phyloP scores from a whole-genome alignment of 768 basidiomycete species.

The Asterophora lycoperdoides region DNA sequence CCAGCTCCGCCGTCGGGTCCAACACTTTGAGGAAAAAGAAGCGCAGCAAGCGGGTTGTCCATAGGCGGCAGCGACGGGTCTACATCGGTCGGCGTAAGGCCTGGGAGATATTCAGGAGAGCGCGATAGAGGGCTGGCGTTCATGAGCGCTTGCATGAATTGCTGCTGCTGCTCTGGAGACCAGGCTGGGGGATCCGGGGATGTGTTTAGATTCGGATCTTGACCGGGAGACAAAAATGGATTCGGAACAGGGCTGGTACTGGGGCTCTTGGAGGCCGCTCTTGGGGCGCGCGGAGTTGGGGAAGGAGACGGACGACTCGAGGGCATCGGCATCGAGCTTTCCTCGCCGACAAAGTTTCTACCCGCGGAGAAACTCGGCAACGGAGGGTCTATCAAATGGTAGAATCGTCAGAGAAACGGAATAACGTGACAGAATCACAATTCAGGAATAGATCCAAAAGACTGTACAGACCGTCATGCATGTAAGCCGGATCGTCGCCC shows the following conservation, averaged over 20 bases:
- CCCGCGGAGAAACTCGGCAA: conserved; percentile 29
- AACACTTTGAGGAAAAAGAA: conserved; percentile 30
- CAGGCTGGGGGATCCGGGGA: conserved; percentile 53
- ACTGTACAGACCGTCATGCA: conserved; percentile 42
- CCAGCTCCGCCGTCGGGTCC: no score
- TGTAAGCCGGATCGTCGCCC: conserved; percentile 60
- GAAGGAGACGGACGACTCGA: conserved; percentile 26
- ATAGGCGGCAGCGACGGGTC: conserved; percentile 28
- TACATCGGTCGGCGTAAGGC: conserved; percentile 14
- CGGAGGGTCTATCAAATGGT: conserved; percentile 33
- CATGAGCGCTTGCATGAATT: conserved; percentile 66
- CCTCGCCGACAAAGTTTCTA: conserved; percentile 43
- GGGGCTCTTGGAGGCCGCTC: conserved; percentile 21
- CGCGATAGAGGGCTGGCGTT: conserved; percentile 20
- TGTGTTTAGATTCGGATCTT: conserved; percentile 20
- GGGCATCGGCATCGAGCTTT: conserved; percentile 38
- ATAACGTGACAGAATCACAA: neutral
- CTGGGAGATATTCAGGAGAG: conserved; percentile 14
- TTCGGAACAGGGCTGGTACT: neutral
- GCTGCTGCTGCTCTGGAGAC: conserved; percentile 65
- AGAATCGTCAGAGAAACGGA: neutral
- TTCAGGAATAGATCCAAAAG: neutral
- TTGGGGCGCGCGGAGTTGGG: conserved; percentile 16
- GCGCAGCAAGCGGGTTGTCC: conserved; percentile 46
- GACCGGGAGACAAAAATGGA: conserved; percentile 13